These are phyloP conservation scores for Aegilops umbellulata DNA, from an alignment of 176 grass and related monocot genomes.

Conservation along the genomic window DNA sequence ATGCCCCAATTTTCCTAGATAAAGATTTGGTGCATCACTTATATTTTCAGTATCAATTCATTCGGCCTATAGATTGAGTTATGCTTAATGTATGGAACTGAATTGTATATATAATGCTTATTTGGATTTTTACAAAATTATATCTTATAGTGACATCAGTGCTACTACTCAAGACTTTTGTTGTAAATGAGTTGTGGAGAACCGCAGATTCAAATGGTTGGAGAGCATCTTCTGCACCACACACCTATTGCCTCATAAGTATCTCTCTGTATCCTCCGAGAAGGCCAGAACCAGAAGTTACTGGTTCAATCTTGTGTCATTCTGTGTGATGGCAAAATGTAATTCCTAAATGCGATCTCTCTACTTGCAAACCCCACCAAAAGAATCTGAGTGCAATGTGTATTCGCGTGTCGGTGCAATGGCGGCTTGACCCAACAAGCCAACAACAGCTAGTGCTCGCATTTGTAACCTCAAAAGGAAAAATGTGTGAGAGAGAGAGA, in stretches of 20 bases:
- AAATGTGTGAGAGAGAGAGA: too few relatives aligned
- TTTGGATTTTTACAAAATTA: constrained; percentile 3
- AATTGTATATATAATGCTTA: background rate
- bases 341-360: constrained; percentile 16
- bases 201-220: too few relatives aligned
- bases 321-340: background rate
- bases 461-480: too few relatives aligned
- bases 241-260: too few relatives aligned
- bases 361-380: constrained; percentile 67
- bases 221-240: too few relatives aligned
- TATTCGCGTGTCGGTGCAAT: too few relatives aligned
- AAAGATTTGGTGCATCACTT: background rate
- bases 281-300: too few relatives aligned
- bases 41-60: background rate
- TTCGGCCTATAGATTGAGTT: background rate
- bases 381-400: constrained; percentile 45
- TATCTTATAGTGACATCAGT: constrained; percentile 30
- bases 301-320: background rate
- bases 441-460: too few relatives aligned
- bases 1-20: background rate
- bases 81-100: background rate
- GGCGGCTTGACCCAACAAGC: too few relatives aligned
- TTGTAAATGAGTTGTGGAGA: constrained; percentile 49
- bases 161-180: constrained; percentile 59
- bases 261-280: too few relatives aligned